These are phyloP conservation scores for Colletotrichum lindemuthianum DNA, from an alignment of 2,329 filamentous ascomycete genomes.

Conservation along the genomic window DNA sequence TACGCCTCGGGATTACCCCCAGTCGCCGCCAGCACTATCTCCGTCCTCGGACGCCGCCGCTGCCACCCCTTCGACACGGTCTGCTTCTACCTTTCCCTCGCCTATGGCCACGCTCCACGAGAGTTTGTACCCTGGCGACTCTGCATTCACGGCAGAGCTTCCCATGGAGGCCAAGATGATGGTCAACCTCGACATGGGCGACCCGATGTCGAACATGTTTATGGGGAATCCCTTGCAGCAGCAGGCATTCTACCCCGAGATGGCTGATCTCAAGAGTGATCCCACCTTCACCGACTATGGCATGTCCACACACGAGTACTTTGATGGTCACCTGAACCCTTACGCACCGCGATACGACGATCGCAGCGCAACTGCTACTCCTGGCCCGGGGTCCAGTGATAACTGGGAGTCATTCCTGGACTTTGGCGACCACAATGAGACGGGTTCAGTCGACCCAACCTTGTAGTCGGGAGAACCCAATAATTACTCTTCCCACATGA, in stretches of 20 bases:
- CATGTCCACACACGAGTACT: conserved; percentile 22
- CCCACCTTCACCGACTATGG: conserved; percentile 3
- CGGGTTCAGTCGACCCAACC: conserved; percentile 19
- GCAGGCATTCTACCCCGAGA: conserved; percentile 18
- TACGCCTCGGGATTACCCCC: conserved; percentile 28
- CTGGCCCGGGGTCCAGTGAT: conserved; percentile 7
- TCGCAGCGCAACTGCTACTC: conserved; percentile 8
- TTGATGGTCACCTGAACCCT: conserved; percentile 26
- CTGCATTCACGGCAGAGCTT: conserved; percentile 54
- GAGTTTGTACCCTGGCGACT: conserved; percentile 41
- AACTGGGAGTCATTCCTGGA: conserved; percentile 28
- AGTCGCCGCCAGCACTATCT: conserved; percentile 43
- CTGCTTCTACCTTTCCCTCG: conserved; percentile 40
- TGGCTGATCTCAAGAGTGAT: conserved; percentile 23
- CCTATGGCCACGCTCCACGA: conserved; percentile 38
- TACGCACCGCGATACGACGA: conserved; percentile 17
- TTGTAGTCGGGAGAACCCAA: neutral
- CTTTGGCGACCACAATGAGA: conserved; percentile 37
- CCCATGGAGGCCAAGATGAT: conserved; percentile 56
- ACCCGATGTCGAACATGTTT: conserved; percentile 37
- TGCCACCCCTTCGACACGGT: conserved; percentile 34
- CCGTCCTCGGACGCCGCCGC: conserved; percentile 38
- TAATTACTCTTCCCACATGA: neutral
- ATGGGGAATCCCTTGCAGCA: conserved; percentile 30
- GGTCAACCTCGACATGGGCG: conserved; percentile 45